Percentiles rank a stretch among this genome's conserved stretches.
Evolutionary conservation across 768 basidiomycete genomes (phyloP).

Genomic region (Pleurotus salmoneostramineus): DNA sequence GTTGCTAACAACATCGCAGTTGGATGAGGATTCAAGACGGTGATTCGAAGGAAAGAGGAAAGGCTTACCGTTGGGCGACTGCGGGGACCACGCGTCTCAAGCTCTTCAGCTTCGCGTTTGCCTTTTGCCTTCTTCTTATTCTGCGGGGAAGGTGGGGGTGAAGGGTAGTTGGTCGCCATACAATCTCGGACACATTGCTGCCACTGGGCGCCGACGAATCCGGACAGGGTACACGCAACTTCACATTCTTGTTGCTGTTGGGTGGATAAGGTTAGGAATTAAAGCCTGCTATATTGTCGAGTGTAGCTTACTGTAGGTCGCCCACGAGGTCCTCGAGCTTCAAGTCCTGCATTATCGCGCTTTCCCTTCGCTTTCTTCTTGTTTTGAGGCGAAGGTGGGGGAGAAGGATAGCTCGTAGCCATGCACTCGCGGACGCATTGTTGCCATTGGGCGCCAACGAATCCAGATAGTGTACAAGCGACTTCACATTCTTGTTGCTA

Average conservation of each 20-base stretch:
- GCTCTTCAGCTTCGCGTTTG: too few relatives aligned
- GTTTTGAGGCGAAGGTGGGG: not conserved
- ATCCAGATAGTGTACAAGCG: not conserved
- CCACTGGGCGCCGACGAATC: not conserved
- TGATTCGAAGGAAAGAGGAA: too few relatives aligned
- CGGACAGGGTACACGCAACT: not conserved
- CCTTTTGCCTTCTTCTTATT: not conserved
- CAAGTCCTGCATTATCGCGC: not conserved
- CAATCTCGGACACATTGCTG: conserved; percentile 3
- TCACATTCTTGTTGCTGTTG: not conserved
- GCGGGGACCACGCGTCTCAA: too few relatives aligned
- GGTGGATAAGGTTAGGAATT: too few relatives aligned
- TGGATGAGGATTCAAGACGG: too few relatives aligned
- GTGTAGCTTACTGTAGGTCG: not conserved
- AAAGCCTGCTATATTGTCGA: too few relatives aligned
- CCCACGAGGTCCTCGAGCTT: not conserved
- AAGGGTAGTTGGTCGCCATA: not conserved
- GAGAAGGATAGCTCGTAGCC: not conserved
- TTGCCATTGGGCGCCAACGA: not conserved
- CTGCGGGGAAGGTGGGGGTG: not conserved
- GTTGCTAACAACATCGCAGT: not conserved
- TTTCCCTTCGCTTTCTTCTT: not conserved
- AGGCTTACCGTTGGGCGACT: too few relatives aligned
- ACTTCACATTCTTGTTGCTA: not conserved
- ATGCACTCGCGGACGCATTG: not conserved